A percentile compares a stretch with the other conserved stretches of the same genome.
Conservation (phyloP, 169 alveolate species). For the Babesia ovata region DNA sequence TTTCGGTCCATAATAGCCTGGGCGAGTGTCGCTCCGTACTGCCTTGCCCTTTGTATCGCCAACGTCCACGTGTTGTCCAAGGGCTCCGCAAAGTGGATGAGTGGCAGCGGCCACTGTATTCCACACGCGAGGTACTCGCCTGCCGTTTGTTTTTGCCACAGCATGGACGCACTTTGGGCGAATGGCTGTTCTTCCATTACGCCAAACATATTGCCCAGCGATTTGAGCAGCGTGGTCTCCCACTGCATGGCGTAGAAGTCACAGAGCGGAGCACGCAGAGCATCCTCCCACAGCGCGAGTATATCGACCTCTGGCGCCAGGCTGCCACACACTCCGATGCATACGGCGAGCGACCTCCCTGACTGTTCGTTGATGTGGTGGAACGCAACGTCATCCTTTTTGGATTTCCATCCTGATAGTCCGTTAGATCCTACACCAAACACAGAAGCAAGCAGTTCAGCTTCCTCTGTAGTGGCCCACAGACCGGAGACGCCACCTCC, state of each 20-base stretch:
- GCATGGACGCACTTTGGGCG: constrained; percentile 76
- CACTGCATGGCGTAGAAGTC: constrained; percentile 78
- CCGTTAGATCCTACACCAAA: constrained; percentile 87
- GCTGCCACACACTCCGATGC: constrained; percentile 76
- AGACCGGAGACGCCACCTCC: constrained; percentile 80
- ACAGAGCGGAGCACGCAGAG: constrained; percentile 69
- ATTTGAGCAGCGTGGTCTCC: constrained; percentile 71
- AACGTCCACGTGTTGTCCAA: constrained; percentile 88
- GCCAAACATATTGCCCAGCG: constrained; percentile 70
- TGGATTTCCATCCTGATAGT: constrained; percentile 79
- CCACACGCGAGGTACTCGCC: constrained; percentile 20
- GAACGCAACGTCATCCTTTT: constrained; percentile 78
- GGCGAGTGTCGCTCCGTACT: constrained; percentile 87
- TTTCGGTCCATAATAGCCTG: constrained; percentile 82
- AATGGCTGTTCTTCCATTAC: constrained; percentile 73
- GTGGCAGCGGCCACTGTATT: constrained; percentile 86
- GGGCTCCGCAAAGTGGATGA: constrained; percentile 85
- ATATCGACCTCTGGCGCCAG: constrained; percentile 38
- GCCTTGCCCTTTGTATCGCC: constrained; percentile 85
- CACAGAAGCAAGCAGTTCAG: constrained; percentile 76
- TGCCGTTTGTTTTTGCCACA: constrained; percentile 70
- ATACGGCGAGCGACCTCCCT: constrained; percentile 74
- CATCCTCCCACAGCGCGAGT: constrained; percentile 77
- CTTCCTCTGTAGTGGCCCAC: constrained; percentile 81
- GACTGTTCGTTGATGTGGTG: constrained; percentile 74